These are phyloP conservation scores for Conticribra weissflogii DNA, from an alignment of 108 stramenopile genomes.

Conservation along the genomic window DNA sequence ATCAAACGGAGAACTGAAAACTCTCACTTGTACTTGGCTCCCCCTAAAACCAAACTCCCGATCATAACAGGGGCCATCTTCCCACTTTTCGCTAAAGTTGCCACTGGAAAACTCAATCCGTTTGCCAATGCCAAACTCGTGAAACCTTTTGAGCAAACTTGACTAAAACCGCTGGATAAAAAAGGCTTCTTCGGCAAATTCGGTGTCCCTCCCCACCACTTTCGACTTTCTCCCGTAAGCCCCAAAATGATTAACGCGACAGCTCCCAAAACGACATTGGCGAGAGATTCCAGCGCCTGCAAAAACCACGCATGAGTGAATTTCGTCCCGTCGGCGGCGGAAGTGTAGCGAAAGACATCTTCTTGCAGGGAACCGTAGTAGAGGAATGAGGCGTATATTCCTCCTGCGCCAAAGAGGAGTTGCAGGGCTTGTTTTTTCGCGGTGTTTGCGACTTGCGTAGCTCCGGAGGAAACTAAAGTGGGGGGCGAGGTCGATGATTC, in stretches of 20 bases:
- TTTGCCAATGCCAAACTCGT: constrained; percentile 68
- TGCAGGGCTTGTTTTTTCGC: constrained; percentile 47
- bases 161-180: constrained; percentile 58
- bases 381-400: constrained; percentile 86
- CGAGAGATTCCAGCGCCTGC: constrained; percentile 71
- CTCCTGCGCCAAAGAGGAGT: constrained; percentile 67
- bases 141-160: constrained; percentile 74
- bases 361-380: constrained; percentile 88
- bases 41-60: constrained; percentile 63
- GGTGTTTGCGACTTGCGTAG: background rate
- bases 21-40: constrained; percentile 53
- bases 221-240: constrained; percentile 16
- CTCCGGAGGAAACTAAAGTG: background rate
- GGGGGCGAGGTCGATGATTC: background rate
- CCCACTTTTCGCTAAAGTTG: constrained; percentile 89
- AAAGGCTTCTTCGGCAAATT: constrained; percentile 57
- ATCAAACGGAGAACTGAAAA: background rate
- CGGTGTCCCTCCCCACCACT: constrained; percentile 44
- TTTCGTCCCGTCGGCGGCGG: constrained; percentile 55
- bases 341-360: constrained; percentile 74
- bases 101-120: constrained; percentile 83
- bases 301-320: constrained; percentile 78
- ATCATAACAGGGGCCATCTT: constrained; percentile 95
- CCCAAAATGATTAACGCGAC: constrained; percentile 47
- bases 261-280: constrained; percentile 64